These are phyloP conservation scores for Oryza punctata DNA, from an alignment of 176 grass and related monocot genomes.

Conservation along the genomic window DNA sequence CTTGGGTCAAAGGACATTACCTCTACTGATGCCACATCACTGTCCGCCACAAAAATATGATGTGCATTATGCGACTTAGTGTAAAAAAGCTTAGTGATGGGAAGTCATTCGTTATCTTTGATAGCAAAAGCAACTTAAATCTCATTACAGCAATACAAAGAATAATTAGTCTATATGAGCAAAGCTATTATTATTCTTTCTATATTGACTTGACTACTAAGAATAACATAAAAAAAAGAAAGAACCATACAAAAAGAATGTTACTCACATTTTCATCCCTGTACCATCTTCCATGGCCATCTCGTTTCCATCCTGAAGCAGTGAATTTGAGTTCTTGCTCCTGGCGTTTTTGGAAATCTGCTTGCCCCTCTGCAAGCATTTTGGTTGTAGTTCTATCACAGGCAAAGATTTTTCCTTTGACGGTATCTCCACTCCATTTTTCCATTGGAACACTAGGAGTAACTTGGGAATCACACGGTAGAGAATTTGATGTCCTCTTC, in stretches of 20 bases:
- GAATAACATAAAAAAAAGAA: neutral
- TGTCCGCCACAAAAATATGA: constrained; percentile 16
- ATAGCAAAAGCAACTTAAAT: neutral
- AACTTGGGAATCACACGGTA: constrained; percentile 4
- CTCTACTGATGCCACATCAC: neutral
- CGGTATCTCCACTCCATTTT: constrained; percentile 9
- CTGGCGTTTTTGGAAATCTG: constrained; percentile 29
- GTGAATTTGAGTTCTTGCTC: constrained; percentile 75
- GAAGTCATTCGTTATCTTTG: neutral
- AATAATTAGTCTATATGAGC: neutral
- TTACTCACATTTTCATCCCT: constrained; percentile 77
- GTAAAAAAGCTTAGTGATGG: neutral
- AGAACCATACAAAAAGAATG: neutral
- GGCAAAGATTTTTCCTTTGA: constrained; percentile 4
- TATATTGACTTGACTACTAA: neutral
- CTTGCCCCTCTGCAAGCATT: constrained; percentile 38
- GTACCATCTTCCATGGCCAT: constrained; percentile 81
- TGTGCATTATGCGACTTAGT: neutral
- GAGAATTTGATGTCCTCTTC: constrained; percentile 19
- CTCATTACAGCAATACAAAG: neutral
- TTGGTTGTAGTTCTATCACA: constrained; percentile 31
- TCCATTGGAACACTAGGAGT: constrained; percentile 14
- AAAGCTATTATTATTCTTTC: neutral
- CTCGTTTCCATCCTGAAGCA: constrained; percentile 65
- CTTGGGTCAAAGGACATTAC: neutral